These are phyloP conservation scores for Phytopythium boreale DNA, from an alignment of 352 stramenopile genomes.

Conservation along the genomic window DNA sequence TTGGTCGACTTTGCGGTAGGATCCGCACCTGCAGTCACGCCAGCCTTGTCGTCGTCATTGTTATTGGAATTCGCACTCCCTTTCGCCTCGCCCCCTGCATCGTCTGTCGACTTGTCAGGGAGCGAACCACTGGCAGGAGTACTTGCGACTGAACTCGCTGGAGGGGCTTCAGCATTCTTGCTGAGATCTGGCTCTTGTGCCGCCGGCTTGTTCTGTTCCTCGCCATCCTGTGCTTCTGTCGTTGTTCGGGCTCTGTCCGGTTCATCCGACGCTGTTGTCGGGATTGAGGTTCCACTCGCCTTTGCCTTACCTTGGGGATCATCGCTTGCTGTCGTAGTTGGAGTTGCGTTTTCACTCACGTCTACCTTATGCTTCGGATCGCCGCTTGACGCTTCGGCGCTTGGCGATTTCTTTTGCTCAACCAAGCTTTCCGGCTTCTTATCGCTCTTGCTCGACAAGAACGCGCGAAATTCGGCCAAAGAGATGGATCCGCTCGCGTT, in stretches of 20 bases:
- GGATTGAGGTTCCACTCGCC: neutral
- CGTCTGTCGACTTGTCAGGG: neutral
- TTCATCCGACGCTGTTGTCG: neutral
- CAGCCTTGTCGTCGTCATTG: neutral
- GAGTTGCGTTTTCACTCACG: neutral
- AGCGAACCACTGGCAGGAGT: neutral
- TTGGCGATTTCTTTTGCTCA: neutral
- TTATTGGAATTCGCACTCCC: neutral
- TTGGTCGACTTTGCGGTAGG: neutral
- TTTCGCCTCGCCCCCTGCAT: neutral
- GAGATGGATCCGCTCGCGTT: constrained; percentile 53
- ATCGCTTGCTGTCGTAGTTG: neutral
- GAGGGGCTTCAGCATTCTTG: no score
- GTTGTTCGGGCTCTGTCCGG: neutral
- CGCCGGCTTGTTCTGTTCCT: neutral
- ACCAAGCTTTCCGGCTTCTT: neutral
- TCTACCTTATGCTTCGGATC: neutral
- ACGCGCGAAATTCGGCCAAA: constrained; percentile 47
- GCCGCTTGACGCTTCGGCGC: neutral
- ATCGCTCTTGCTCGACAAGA: constrained; percentile 17
- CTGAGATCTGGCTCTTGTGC: neutral
- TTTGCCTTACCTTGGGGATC: neutral
- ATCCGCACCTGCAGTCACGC: neutral
- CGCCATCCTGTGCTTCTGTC: no score
- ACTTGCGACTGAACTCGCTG: neutral